Evolutionary conservation across 2,329 filamentous ascomycete genomes (phyloP).

Genomic region (Westerdykella sp.): DNA sequence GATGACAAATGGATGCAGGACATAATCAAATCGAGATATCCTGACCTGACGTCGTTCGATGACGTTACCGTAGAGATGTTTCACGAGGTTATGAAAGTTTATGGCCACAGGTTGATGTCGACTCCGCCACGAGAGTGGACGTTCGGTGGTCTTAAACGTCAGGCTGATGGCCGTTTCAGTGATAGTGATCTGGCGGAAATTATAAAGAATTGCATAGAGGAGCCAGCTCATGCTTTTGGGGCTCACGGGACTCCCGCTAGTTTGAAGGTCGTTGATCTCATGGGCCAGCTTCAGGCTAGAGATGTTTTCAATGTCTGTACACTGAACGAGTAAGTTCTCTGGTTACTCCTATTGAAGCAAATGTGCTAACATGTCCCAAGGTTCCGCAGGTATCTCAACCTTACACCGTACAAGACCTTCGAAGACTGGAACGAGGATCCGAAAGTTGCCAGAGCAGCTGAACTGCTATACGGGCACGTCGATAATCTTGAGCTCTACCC

Average conservation of each 20-base stretch:
- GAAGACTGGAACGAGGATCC: constrained; percentile 65
- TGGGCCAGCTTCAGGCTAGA: constrained; percentile 49
- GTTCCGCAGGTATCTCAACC: constrained; percentile 54
- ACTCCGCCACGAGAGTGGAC: constrained; percentile 47
- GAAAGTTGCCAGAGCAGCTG: constrained; percentile 37
- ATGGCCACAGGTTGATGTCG: constrained; percentile 49
- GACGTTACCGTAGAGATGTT: constrained; percentile 38
- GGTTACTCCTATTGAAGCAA: too few relatives aligned
- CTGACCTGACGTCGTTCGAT: constrained; percentile 40
- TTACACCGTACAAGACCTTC: constrained; percentile 66
- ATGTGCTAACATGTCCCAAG: constrained; percentile 4
- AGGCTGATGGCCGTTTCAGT: constrained; percentile 38
- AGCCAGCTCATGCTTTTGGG: constrained; percentile 47
- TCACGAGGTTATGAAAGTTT: constrained; percentile 37
- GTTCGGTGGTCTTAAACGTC: constrained; percentile 39
- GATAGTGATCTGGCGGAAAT: constrained; percentile 43
- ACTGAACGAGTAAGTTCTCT: constrained; percentile 40
- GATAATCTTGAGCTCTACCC: constrained; percentile 59
- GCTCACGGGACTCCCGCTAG: constrained; percentile 45
- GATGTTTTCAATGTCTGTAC: constrained; percentile 43
- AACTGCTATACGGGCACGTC: constrained; percentile 48
- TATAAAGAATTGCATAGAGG: constrained; percentile 41
- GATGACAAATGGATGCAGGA: constrained; percentile 72
- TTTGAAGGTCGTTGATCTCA: constrained; percentile 54
- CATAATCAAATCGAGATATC: constrained; percentile 20